Evolutionary conservation across 2,329 filamentous ascomycete genomes (phyloP).

Genomic region (Claviceps sp.): DNA sequence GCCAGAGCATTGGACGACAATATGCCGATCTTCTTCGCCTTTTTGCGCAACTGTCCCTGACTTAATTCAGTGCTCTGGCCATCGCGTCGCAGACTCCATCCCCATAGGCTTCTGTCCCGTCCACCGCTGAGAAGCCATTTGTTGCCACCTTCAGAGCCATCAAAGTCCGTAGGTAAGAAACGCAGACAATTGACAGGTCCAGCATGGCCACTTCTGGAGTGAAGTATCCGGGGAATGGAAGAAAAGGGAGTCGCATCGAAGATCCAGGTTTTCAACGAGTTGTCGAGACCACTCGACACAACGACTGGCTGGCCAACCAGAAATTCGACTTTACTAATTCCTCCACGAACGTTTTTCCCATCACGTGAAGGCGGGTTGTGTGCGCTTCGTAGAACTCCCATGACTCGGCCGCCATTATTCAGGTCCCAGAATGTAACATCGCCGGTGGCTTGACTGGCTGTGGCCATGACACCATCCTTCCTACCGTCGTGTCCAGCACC

Average conservation of each 20-base stretch:
- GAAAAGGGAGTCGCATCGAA: conserved; percentile 89
- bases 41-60: conserved; percentile 77
- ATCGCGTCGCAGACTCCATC: conserved; percentile 87
- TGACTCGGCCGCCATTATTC: conserved; percentile 74
- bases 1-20: conserved; percentile 42
- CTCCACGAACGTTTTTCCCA: conserved; percentile 49
- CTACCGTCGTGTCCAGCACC: conserved; percentile 81
- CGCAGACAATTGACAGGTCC: conserved; percentile 69
- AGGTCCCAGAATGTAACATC: conserved; percentile 96
- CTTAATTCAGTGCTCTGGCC: conserved; percentile 89
- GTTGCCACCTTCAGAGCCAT: conserved; percentile 74
- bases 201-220: conserved; percentile 78
- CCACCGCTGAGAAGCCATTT: conserved; percentile 93
- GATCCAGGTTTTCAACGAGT: conserved; percentile 91
- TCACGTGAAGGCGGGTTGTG: conserved; percentile 60
- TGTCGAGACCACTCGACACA: conserved; percentile 81
- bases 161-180: conserved; percentile 79
- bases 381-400: conserved; percentile 74
- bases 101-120: conserved; percentile 85
- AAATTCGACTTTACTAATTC: conserved; percentile 81
- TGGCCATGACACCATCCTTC: conserved; percentile 86
- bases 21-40: conserved; percentile 77
- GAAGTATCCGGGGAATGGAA: conserved; percentile 70
- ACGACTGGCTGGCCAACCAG: conserved; percentile 79
- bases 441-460: conserved; percentile 62